phyloP scores from a whole-genome alignment of 1,284 basidiomycete species.

The Naganishia cerealis region DNA sequence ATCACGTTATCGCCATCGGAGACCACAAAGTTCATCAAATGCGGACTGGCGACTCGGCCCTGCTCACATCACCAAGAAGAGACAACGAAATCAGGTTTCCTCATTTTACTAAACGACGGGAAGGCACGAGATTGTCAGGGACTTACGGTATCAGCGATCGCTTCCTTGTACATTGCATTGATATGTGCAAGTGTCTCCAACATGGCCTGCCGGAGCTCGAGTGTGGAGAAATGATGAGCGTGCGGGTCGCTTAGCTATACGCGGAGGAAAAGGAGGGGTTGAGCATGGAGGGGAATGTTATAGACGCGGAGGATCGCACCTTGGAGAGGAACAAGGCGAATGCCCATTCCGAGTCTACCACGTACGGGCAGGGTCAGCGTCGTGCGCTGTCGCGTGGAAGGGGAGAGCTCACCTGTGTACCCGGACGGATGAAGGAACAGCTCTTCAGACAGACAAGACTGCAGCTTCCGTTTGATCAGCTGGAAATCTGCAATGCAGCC shows the following conservation, averaged over 20 bases:
- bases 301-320: conserved; percentile 52
- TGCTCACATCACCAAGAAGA: not conserved
- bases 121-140: not conserved
- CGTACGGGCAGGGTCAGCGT: not conserved
- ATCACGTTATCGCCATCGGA: conserved; percentile 91
- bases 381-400: not conserved
- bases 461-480: conserved; percentile 75
- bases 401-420: conserved; percentile 68
- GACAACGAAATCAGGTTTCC: not conserved
- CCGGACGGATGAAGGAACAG: conserved; percentile 82
- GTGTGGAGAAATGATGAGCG: conserved; percentile 56
- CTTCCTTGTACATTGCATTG: conserved; percentile 73
- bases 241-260: conserved; percentile 74
- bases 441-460: conserved; percentile 71
- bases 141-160: conserved; percentile 67
- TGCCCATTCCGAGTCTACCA: conserved; percentile 86
- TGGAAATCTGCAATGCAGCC: conserved; percentile 67
- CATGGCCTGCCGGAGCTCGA: conserved; percentile 68
- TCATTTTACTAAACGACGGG: not conserved
- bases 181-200: conserved; percentile 75
- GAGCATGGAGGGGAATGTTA: not conserved
- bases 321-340: conserved; percentile 87
- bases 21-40: conserved; percentile 92
- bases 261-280: conserved; percentile 24
- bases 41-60: conserved; percentile 61